Percentiles rank a stretch among this genome's conserved stretches.
phyloP scores from a whole-genome alignment of 129 eudicot species.

The Gnaphalium uliginosum region DNA sequence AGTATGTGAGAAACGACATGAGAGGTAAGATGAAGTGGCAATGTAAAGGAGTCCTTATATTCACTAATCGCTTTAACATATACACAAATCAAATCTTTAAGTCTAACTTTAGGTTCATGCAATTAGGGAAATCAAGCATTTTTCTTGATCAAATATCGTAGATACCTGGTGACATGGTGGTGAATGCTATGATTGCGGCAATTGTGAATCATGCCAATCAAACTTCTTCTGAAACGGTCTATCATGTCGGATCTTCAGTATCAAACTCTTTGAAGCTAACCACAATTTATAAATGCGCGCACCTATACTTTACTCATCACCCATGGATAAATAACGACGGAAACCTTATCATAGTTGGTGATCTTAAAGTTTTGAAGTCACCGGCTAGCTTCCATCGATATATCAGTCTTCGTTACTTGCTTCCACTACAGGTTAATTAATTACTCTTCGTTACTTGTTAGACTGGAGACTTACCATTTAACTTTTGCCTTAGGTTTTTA shows the following conservation, averaged over 20 bases:
- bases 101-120: too few relatives aligned
- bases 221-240: conserved; percentile 42
- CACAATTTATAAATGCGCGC: conserved; percentile 38
- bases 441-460: too few relatives aligned
- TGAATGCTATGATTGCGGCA: conserved; percentile 76
- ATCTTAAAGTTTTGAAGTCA: conserved; percentile 47
- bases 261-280: conserved; percentile 50
- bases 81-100: too few relatives aligned
- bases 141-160: conserved; percentile 15
- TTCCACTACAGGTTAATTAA: conserved; percentile 62
- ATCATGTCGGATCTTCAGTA: conserved; percentile 84
- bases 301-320: conserved; percentile 48
- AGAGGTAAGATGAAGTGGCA: too few relatives aligned
- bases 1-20: too few relatives aligned
- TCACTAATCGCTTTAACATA: too few relatives aligned
- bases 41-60: too few relatives aligned
- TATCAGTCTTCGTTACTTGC: conserved; percentile 60
- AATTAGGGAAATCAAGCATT: too few relatives aligned
- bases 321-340: conserved; percentile 87
- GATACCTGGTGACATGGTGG: conserved; percentile 99
- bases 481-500: conserved; percentile 46
- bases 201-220: conserved; percentile 66
- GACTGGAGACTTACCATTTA: background rate
- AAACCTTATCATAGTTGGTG: conserved; percentile 58
- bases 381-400: conserved; percentile 75